phyloP scores from a whole-genome alignment of 2,329 filamentous ascomycete genomes.

The Neophaeococcomyces mojaviensis region DNA sequence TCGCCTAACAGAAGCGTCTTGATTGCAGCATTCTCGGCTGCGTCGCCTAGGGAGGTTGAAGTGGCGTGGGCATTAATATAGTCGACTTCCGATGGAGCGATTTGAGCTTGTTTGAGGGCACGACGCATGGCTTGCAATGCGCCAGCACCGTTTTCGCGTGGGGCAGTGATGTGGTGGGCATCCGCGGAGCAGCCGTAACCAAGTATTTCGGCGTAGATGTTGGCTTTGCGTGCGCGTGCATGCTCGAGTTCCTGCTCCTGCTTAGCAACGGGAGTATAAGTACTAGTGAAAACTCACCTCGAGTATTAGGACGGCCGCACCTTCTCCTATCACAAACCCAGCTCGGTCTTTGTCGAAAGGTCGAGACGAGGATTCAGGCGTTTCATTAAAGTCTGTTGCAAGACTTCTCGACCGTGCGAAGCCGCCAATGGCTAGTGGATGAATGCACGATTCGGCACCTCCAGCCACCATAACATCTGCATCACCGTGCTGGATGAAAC shows the following conservation, averaged over 20 bases:
- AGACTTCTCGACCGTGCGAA: slow-evolving; percentile 84
- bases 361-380: slow-evolving; percentile 63
- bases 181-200: slow-evolving; percentile 90
- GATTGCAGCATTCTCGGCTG: slow-evolving; percentile 80
- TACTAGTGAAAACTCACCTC: slow-evolving; percentile 46
- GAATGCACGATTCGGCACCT: slow-evolving; percentile 89
- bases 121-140: slow-evolving; percentile 78
- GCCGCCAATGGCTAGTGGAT: slow-evolving; percentile 84
- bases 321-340: slow-evolving; percentile 91
- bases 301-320: slow-evolving; percentile 76
- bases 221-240: slow-evolving; percentile 67
- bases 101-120: slow-evolving; percentile 63
- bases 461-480: slow-evolving; percentile 96
- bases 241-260: slow-evolving; percentile 67
- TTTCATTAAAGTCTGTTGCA: slow-evolving; percentile 69
- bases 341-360: slow-evolving; percentile 75
- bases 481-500: slow-evolving; percentile 84
- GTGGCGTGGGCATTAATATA: slow-evolving; percentile 97
- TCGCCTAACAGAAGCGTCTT: slow-evolving; percentile 66
- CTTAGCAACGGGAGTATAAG: slow-evolving; percentile 6
- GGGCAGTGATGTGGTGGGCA: slow-evolving; percentile 88
- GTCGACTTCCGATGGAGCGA: slow-evolving; percentile 65
- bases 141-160: slow-evolving; percentile 71
- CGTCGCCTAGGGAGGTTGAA: slow-evolving; percentile 75
- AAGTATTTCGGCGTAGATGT: slow-evolving; percentile 78